Evolutionary conservation across 1,284 basidiomycete genomes (phyloP), one percentile per base, ranked within the genome.

Genomic region (Golubevia sp.): DNA sequence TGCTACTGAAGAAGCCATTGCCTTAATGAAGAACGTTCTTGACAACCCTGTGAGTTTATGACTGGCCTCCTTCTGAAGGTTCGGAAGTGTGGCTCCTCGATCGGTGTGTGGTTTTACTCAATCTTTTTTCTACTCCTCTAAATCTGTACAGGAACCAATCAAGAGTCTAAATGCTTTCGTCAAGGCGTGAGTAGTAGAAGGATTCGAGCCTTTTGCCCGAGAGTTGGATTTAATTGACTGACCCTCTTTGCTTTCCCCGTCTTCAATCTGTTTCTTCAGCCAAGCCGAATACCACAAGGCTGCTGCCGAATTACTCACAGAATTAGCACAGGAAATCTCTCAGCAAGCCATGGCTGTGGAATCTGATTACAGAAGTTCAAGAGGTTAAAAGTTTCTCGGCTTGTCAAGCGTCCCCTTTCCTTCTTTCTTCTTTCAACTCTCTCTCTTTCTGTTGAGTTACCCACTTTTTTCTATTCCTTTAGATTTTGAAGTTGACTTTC

Each of bases 81-180:
- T 48, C 44, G 11, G 11, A 48, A 48, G n/a, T 11, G 44, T 11
- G 20, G 11, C 51, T 52, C 11, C 11, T 20, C n/a, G 7, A 20
- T 52, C n/a, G 7, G 27, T 23, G 44, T 38, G 3, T 13, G 2
- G n/a, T 63, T 18, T 55, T 34, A 27, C 18, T 3, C 4, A 7
- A 23, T n/a, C 61, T 59, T 44, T 51, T 53, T 18, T 13, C 18
- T 44, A 11, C 52, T 56, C 61, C 24, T 59, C 49, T 11, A 52
- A 52, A 58, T 54, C 61, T 59, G 27, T 94, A 93, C 96, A 96
- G 54, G 96, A 98, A 85, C 93, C 96, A 0, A 86, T 98, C 82
- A 94, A 93, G 88, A 93, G 94, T 85, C 85, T 99, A 57, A 93
- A 94, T 68, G 91, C 93, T 78, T 90, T 99, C 61, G 89, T 91